Conservation (phyloP, 2,329 filamentous ascomycete genomes). For the Rosellinia necatrix region DNA sequence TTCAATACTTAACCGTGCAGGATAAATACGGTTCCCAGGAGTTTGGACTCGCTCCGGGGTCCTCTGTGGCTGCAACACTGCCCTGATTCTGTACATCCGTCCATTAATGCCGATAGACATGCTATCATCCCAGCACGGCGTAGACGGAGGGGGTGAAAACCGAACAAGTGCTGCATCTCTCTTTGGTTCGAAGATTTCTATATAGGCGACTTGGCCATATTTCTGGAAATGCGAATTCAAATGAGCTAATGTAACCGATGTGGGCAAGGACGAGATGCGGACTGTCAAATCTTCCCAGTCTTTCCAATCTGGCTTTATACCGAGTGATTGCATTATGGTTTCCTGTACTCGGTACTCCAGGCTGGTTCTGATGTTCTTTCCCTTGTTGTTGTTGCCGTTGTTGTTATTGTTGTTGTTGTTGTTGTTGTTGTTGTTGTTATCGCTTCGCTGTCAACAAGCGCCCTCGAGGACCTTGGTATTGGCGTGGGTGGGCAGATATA, state of each 20-base stretch:
- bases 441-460: too few relatives aligned
- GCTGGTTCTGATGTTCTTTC: too few relatives aligned
- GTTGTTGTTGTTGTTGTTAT: too few relatives aligned
- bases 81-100: slow-evolving; percentile 7
- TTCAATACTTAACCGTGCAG: slow-evolving; percentile 19
- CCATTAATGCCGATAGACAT: slow-evolving; percentile 25
- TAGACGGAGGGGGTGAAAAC: slow-evolving; percentile 32
- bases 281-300: slow-evolving; percentile 30
- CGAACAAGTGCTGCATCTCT: slow-evolving; percentile 20
- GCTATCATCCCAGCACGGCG: slow-evolving; percentile 26
- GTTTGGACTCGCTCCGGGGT: not conserved
- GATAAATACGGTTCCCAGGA: slow-evolving; percentile 23
- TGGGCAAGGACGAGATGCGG: slow-evolving; percentile 24
- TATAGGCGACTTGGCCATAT: slow-evolving; percentile 26
- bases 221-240: slow-evolving; percentile 27
- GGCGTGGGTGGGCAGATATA: too few relatives aligned
- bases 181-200: slow-evolving; percentile 28
- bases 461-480: too few relatives aligned
- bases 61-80: slow-evolving; percentile 15
- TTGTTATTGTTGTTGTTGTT: too few relatives aligned
- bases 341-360: too few relatives aligned
- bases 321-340: slow-evolving; percentile 3
- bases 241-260: slow-evolving; percentile 23
- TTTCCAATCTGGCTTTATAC: slow-evolving; percentile 30
- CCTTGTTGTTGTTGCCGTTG: too few relatives aligned